Conservation (phyloP, 2,329 filamentous ascomycete species). For the Venturia aucupariae region DNA sequence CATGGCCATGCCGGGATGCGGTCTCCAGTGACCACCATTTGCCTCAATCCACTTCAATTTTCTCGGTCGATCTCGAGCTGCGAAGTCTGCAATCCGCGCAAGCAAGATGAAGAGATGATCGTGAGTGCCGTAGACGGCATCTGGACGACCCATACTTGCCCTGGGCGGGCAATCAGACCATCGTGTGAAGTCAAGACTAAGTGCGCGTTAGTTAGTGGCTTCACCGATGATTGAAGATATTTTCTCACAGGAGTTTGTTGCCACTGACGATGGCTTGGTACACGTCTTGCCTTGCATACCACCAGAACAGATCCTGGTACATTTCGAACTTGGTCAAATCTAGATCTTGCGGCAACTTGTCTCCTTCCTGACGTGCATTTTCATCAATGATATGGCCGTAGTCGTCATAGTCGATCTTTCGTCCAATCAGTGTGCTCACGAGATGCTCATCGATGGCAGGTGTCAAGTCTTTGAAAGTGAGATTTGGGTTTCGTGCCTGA, state of each 20-base stretch:
- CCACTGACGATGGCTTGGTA: slow-evolving; percentile 87
- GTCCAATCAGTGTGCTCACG: slow-evolving; percentile 49
- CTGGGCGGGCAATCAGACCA: slow-evolving; percentile 87
- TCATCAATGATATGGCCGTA: slow-evolving; percentile 39
- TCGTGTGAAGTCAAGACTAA: slow-evolving; percentile 65
- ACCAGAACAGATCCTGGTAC: slow-evolving; percentile 85
- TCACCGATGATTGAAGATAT: too few species aligned
- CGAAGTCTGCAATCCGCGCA: slow-evolving; percentile 70
- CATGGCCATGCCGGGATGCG: slow-evolving; percentile 31
- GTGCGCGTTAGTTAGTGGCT: neutral
- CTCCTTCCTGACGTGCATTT: slow-evolving; percentile 24
- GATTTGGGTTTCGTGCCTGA: neutral
- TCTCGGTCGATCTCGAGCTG: slow-evolving; percentile 63
- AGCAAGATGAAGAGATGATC: slow-evolving; percentile 81
- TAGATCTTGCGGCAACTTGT: slow-evolving; percentile 23
- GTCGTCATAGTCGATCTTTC: slow-evolving; percentile 48
- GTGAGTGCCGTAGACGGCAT: slow-evolving; percentile 77
- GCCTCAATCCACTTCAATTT: slow-evolving; percentile 61
- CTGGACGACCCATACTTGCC: slow-evolving; percentile 64
- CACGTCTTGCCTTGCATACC: slow-evolving; percentile 89
- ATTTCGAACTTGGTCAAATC: slow-evolving; percentile 76
- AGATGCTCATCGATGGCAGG: slow-evolving; percentile 34
- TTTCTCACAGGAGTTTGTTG: slow-evolving; percentile 64
- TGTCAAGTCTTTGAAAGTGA: slow-evolving; percentile 16
- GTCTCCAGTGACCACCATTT: slow-evolving; percentile 49